Percentiles rank a stretch among this genome's conserved stretches.
phyloP scores from a whole-genome alignment of 2,329 filamentous ascomycete species.

The Colletotrichum incanum region DNA sequence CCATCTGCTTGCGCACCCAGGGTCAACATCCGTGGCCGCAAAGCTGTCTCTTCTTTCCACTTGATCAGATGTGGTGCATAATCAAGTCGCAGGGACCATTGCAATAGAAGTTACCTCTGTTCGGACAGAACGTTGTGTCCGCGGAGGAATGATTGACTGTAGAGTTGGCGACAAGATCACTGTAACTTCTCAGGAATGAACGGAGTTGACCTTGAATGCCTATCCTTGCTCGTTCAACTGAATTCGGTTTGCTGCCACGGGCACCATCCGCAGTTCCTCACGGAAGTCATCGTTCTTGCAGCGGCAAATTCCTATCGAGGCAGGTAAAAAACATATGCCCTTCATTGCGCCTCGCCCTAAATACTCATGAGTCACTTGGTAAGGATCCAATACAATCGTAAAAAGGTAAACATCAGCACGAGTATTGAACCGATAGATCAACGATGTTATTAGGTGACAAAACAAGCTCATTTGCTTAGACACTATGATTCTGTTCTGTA shows the following conservation, averaged over 20 bases:
- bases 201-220: too few species aligned
- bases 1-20: background rate
- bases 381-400: background rate
- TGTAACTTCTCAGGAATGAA: background rate
- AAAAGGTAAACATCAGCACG: background rate
- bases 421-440: background rate
- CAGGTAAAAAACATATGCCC: background rate
- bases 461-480: background rate
- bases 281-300: background rate
- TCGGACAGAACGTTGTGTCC: background rate
- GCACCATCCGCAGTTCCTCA: background rate
- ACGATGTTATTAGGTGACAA: background rate
- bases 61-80: background rate
- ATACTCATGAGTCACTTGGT: background rate
- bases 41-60: background rate
- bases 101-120: background rate
- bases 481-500: background rate
- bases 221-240: too few species aligned
- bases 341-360: background rate
- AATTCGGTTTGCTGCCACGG: too few species aligned
- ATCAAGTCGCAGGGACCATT: background rate
- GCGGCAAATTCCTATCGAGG: background rate
- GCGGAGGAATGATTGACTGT: background rate
- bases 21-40: background rate
- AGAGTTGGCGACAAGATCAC: background rate